These are phyloP conservation scores for Gaertneriomyces sp. DNA, from an alignment of 192 early-diverging fungal species.

Conservation along the genomic window DNA sequence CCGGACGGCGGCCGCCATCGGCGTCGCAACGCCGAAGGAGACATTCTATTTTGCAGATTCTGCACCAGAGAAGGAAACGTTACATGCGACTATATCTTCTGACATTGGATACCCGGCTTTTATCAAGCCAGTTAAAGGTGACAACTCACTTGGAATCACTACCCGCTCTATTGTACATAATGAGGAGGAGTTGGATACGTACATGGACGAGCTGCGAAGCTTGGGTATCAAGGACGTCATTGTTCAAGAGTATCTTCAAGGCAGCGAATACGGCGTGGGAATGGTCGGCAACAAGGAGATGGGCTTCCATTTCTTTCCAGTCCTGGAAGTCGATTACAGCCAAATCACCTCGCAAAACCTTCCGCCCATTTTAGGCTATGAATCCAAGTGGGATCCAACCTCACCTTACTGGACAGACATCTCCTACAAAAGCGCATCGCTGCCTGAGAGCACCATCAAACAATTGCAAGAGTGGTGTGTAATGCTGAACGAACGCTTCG, in stretches of 20 bases:
- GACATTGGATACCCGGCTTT: constrained; percentile 50
- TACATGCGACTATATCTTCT: constrained; percentile 27
- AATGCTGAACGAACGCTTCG: constrained; percentile 47
- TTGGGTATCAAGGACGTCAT: constrained; percentile 47
- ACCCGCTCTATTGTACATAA: constrained; percentile 43
- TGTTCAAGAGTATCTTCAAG: constrained; percentile 53
- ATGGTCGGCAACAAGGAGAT: constrained; percentile 52
- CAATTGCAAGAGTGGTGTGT: constrained; percentile 37
- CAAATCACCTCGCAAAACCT: constrained; percentile 40
- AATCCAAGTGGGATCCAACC: constrained; percentile 57
- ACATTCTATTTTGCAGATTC: constrained; percentile 40
- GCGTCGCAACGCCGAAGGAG: constrained; percentile 50
- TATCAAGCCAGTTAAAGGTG: constrained; percentile 56
- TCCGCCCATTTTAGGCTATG: constrained; percentile 56
- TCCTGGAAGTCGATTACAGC: constrained; percentile 52
- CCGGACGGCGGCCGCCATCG: constrained; percentile 48
- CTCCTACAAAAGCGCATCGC: constrained; percentile 36
- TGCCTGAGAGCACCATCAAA: constrained; percentile 19
- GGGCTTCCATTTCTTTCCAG: constrained; percentile 55
- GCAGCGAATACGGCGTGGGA: constrained; percentile 52
- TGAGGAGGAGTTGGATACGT: constrained; percentile 36
- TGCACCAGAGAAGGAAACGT: constrained; percentile 15
- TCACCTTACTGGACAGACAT: constrained; percentile 55
- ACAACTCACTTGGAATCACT: constrained; percentile 59
- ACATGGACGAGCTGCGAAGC: constrained; percentile 38